Percentiles rank a stretch among this genome's conserved stretches.
Evolutionary conservation across 345 rosid genomes (phyloP).

Genomic region (Tarenaya hassleriana): DNA sequence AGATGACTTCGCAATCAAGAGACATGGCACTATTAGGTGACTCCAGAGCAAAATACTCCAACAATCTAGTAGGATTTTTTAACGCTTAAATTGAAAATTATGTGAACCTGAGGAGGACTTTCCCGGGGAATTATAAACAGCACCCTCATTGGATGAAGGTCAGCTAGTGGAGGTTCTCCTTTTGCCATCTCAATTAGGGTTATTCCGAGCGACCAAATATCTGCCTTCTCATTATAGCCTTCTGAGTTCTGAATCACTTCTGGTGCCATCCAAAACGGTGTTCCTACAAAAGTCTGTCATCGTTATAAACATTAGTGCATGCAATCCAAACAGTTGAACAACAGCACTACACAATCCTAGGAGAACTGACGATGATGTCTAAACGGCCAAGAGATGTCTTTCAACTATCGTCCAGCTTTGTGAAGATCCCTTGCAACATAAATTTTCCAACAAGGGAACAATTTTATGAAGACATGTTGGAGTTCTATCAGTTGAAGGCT

Average conservation of each 20-base stretch:
- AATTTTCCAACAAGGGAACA: constrained; percentile 9
- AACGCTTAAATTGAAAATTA: constrained; percentile 21
- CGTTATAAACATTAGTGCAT: constrained; percentile 41
- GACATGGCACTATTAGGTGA: neutral
- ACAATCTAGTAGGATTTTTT: constrained; percentile 30
- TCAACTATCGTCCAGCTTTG: constrained; percentile 11
- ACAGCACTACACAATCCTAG: constrained; percentile 15
- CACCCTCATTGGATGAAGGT: constrained; percentile 99
- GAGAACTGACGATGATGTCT: neutral
- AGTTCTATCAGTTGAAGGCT: neutral
- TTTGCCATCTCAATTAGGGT: constrained; percentile 99
- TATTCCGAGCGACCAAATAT: constrained; percentile 98
- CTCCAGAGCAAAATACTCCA: constrained; percentile 4
- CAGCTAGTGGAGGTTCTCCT: constrained; percentile 99
- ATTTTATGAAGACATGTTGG: constrained; percentile 1
- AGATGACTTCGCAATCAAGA: constrained; percentile 9
- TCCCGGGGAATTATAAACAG: constrained; percentile 99
- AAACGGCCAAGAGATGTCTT: constrained; percentile 11
- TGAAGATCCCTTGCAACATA: neutral
- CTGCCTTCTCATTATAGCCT: constrained; percentile 98
- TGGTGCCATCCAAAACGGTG: constrained; percentile 99
- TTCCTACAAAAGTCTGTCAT: constrained; percentile 97
- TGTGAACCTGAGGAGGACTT: constrained; percentile 95
- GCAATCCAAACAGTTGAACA: constrained; percentile 15
- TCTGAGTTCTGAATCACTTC: constrained; percentile 99